Conservation (phyloP, 352 stramenopile genomes). For the Pilasporangium apinafurcum region DNA sequence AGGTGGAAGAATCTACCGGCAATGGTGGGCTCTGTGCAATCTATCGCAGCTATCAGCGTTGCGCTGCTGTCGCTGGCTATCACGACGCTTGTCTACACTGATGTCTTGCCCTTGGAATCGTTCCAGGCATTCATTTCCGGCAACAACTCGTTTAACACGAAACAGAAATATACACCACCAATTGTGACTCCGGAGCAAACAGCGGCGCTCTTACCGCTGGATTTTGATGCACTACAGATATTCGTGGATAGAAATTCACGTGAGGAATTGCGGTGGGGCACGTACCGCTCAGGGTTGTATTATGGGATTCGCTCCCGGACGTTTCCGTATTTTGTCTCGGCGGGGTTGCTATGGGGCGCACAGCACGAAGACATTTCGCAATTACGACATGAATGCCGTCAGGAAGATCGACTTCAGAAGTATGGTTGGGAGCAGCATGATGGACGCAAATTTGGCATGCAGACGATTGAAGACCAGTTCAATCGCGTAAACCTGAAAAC, state of each 20-base stretch:
- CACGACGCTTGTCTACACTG: background rate
- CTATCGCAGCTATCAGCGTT: background rate
- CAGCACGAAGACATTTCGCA: conserved; percentile 64
- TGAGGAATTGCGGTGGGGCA: conserved; percentile 53
- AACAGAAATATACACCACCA: background rate
- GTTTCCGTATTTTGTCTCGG: conserved; percentile 50
- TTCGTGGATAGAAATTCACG: conserved; percentile 29
- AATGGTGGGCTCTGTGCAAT: too few relatives aligned
- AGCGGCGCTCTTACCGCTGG: too few relatives aligned
- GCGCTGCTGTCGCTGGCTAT: background rate
- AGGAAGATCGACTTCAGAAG: conserved; percentile 69
- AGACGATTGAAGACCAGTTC: conserved; percentile 70
- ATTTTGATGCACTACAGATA: conserved; percentile 21
- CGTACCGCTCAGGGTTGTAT: conserved; percentile 74
- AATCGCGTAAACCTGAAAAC: conserved; percentile 61
- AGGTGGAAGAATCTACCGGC: too few relatives aligned
- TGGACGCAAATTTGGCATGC: conserved; percentile 42
- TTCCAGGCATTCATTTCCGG: too few relatives aligned
- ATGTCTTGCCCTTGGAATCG: background rate
- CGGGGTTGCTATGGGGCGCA: conserved; percentile 70
- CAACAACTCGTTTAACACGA: background rate
- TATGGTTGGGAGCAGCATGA: conserved; percentile 83
- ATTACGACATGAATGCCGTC: conserved; percentile 63
- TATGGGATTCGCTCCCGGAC: conserved; percentile 70
- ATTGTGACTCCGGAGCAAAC: too few relatives aligned